Conservation (phyloP, 129 eudicot species). For the Lonicera japonica region DNA sequence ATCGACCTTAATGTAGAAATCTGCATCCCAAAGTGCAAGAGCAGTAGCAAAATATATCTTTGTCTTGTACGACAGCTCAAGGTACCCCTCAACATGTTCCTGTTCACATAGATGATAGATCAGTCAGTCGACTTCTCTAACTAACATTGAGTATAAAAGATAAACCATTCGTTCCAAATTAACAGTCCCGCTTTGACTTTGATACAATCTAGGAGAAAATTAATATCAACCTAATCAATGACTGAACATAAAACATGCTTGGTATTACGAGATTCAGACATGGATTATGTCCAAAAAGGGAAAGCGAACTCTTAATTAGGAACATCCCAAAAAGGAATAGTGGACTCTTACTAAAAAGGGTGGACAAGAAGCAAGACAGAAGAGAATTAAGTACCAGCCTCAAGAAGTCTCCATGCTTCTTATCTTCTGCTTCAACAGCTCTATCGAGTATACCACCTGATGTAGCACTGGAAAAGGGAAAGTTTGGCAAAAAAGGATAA, state of each 20-base stretch:
- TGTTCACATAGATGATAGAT: constrained; percentile 13
- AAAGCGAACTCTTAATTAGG: no score
- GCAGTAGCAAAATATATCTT: constrained; percentile 75
- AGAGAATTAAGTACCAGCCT: constrained; percentile 35
- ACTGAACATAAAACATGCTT: no score
- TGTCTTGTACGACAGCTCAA: constrained; percentile 87
- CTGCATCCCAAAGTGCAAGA: constrained; percentile 81
- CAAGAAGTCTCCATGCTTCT: constrained; percentile 75
- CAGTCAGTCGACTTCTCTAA: not conserved
- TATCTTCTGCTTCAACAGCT: constrained; percentile 87
- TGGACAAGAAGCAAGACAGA: not conserved
- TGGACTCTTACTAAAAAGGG: no score
- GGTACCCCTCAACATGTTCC: constrained; percentile 92
- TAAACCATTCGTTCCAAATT: not conserved
- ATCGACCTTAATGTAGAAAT: constrained; percentile 86
- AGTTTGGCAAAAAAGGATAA: not conserved
- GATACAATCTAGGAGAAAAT: not conserved
- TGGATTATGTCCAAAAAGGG: not conserved
- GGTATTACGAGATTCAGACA: no score
- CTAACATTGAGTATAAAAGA: not conserved
- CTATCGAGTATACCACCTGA: constrained; percentile 81
- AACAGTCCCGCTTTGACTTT: no score
- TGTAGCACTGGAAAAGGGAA: constrained; percentile 51
- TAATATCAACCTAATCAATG: no score
- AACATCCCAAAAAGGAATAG: not conserved